Base-by-base conservation (phyloP, 352 stramenopile species). In the Phytophthora kernoviae region DNA sequence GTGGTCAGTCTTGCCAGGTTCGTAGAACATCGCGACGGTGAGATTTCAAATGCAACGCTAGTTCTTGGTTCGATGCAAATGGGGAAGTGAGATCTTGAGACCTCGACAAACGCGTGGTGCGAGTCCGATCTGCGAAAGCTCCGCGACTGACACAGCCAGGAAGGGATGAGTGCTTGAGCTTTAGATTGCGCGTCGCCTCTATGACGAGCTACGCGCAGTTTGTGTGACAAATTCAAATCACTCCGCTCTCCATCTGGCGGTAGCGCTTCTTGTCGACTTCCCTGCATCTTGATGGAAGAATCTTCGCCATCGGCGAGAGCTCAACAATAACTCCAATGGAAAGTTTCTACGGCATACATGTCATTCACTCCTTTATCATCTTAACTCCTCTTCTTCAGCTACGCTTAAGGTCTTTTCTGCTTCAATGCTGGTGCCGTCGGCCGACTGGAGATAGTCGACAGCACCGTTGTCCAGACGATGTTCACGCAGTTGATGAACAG, bases 401-500 rank as follows among this genome's bases (percentile, higher is more conserved):
- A 48, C 30, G 9, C 9, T 17, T 18, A 12, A 37, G 34, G 21
- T 37, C 18, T 48, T 20, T 18, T 47, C 15, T n/a, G 44, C 7
- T 37, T 49, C 42, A 62, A 33, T 22, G 33, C 36, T 65, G 48
- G 9, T 17, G 9, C 36, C 24, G 8, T 43, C 14, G 59, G 51
- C 42, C 21, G 55, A 41, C 62, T 76, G 58, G 58, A 69, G 44
- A 75, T 77, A 24, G 48, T 63, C 24, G 67, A 79, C 17, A 81
- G 61, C 18, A 77, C 66, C 12, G 71, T 65, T 21, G 72, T 77
- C 73, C 73, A 82, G 2, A 75, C 67, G 18, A 82, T 55, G 33
- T 64, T 82, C n/a, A 73, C 70, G 54, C 62, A 75, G 54, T 79
- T 82, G 34, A 73, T 70, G 54, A 77, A 76, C 20, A 82, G 50